Evolutionary conservation across 2,329 filamentous ascomycete species (phyloP), one percentile per base, ranked within the genome.

Genomic region (Neonectria neomacrospora): DNA sequence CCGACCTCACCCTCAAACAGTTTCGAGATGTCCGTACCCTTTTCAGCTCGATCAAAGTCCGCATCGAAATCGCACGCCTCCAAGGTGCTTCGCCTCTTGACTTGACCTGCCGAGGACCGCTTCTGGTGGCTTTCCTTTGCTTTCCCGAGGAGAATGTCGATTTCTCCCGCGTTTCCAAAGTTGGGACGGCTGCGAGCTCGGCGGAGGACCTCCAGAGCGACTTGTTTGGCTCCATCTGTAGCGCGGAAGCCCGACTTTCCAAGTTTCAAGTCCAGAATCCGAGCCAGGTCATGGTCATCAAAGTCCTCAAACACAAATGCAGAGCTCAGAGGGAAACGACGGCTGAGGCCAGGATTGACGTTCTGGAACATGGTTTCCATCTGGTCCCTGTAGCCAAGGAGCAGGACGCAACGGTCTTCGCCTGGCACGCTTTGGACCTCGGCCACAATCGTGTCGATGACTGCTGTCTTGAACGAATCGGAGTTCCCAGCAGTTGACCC

Each of bases 41-140:
- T 74, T 1, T 83, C 79, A 0, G 76, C 80, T 3, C 90, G 81
- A 5, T 73, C 69, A 64, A 83, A 88, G 1, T 93, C 73, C n/a
- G 85, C 91, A 50, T 95, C 90, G 18, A 96, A 86, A 65, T 93
- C 91, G 0, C 90, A 87, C 0, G 87, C 91, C 69, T 95, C 94
- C 1, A 91, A 88, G 73, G 92, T 92, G 65, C 91, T 85, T 0
- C 85, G 84, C 0, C 54, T 48, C 32, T 70, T 70, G 1, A 71
- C 66, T 3, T 67, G 47, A 0, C 72, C 68, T 1, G 68, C 64
- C 0, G 69, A 70, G 0, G 63, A 51, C 0, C 72, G 68, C 11
- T 68, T 71, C 23, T 74, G 72, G 12, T 73, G 67, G 1, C 59
- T 71, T 5, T 61, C 48, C 22, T 67, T 71, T 2, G 73, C 73